phyloP scores from a whole-genome alignment of 352 stramenopile genomes.

The Phytopythium helicoides region DNA sequence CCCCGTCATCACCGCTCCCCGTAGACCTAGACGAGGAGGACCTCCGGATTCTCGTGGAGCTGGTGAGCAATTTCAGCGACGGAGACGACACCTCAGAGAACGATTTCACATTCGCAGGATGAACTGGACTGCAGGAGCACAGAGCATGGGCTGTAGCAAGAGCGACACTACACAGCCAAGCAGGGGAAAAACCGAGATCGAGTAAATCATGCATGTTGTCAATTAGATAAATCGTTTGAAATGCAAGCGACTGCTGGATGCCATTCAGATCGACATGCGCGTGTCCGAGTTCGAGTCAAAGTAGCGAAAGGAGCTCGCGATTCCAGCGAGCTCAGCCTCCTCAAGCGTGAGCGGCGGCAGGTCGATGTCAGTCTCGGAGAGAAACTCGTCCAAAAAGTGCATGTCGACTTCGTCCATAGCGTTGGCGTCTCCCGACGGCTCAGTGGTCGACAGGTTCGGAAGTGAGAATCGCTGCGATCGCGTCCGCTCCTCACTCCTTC shows the following conservation, averaged over 20 bases:
- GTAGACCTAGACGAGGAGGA: conserved; percentile 17
- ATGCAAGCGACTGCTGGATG: neutral
- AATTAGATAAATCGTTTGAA: too few relatives aligned
- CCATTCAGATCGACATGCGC: conserved; percentile 19
- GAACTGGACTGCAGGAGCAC: neutral
- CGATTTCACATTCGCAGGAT: neutral
- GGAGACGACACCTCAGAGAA: conserved; percentile 5
- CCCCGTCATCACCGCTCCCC: neutral
- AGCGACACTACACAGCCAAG: too few relatives aligned
- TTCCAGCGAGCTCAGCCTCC: neutral
- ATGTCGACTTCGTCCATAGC: conserved; percentile 14
- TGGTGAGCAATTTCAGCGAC: conserved; percentile 11
- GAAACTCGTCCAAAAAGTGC: conserved; percentile 24
- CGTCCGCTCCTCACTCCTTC: conserved; percentile 2
- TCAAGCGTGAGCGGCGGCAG: conserved; percentile 12
- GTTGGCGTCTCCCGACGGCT: conserved; percentile 2
- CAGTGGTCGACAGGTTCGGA: conserved; percentile 7
- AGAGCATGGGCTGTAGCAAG: too few relatives aligned
- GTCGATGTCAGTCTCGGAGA: conserved; percentile 22
- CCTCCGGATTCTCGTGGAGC: conserved; percentile 13
- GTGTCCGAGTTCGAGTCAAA: conserved; percentile 8
- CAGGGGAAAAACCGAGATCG: too few relatives aligned
- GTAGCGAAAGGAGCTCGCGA: conserved; percentile 7
- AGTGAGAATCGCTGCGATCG: conserved; percentile 13
- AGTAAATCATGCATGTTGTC: too few relatives aligned